Base-by-base conservation (phyloP, 75 land plant genomes). In the Pinus taeda region DNA sequence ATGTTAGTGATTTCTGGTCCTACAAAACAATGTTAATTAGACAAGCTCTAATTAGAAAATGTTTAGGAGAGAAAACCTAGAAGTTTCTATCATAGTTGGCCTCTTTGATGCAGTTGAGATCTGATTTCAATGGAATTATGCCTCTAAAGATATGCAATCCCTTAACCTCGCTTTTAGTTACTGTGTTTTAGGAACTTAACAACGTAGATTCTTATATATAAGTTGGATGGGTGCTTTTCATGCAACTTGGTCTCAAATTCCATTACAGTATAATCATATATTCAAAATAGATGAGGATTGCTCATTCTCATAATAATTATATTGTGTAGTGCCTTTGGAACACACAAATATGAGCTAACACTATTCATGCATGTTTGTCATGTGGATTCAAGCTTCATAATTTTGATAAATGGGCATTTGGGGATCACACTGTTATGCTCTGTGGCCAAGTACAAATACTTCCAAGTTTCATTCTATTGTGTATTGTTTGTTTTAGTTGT, bases 391-490 rank as follows among this genome's bases (percentile, higher is more conserved):
- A 93, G 79, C 64, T 59, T 30, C 83, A 86, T 62, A 90, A 89
- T 75, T 93, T 91, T 79, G 83, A 84, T 24, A 84, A 79, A 57
- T 75, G 76, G 6, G 85, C 71, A 53, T 93, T 88, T 77, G 89
- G 89, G 79, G 88, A 86, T 36, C 83, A 80, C 56, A 93, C 96
- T 5, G 86, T 92, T 18, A 71, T 93, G 82, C 73, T 90, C 18
- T 93, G 94, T 85, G 94, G 91, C 66, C 96, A 93, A 79, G 96
- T 93, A 82, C 20, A 56, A 59, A 49, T n/a, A 59, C 33, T 36
- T 72, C 15, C 55, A 15, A 42, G 20, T 70, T 36, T 33, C 58
- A n/a, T 37, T 14, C 4, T 39, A 21, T 24, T 57, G 64, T 8
- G 0, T 20, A 69, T 69, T 39, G n/a, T 42, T 42, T 39, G 21